Base-by-base conservation (phyloP, 768 basidiomycete genomes). In the Pleurotus pulmonarius region DNA sequence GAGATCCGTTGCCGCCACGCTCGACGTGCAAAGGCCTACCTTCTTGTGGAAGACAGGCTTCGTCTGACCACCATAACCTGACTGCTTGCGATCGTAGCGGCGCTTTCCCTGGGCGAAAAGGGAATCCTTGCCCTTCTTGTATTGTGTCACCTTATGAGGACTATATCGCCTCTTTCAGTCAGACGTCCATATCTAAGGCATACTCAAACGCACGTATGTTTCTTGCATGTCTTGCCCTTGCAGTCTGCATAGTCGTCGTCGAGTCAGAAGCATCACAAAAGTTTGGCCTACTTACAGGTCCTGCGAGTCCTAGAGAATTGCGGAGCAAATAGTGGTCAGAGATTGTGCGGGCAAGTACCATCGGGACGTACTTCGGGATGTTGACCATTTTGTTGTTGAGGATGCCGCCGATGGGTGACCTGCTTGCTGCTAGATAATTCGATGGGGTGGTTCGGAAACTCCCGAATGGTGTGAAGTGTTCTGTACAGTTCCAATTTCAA, bases 1-100 rank as follows among this genome's bases (percentile, higher is more conserved):
- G 18, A 53, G 15, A 9, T 22, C 15, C 34, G 47, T n/a, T 2
- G 22, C n/a, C 4, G 8, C 47, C 8, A n/a, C 9, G 25, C 20
- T 13, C 8, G 0, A 26, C 8, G 29, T 7, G 29, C 24, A 29
- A 12, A 22, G 46, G 22, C 78, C 66, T 63, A 87, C 94, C 88
- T 97, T 98, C 84, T 99, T 99, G 91, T 99, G 97, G 90, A 99
- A 99, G 77, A 99, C 95, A 59, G 96, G 96, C 82, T 99, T 99
- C 58, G 96, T 99, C 83, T 99, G 96, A 79, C 96, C 96, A 90
- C 96, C 96, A 79, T 98, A 98, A 77, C 96, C 92, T 62, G 88
- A 89, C 75, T 92, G 94, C 85, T 97, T 96, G 69, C 96, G 89
- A 82, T 98, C 97, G 79, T 99, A 98, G 80, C 97, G 94, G 69